Conservation (phyloP, 495 filamentous ascomycete species). For the Neurospora discreta region DNA sequence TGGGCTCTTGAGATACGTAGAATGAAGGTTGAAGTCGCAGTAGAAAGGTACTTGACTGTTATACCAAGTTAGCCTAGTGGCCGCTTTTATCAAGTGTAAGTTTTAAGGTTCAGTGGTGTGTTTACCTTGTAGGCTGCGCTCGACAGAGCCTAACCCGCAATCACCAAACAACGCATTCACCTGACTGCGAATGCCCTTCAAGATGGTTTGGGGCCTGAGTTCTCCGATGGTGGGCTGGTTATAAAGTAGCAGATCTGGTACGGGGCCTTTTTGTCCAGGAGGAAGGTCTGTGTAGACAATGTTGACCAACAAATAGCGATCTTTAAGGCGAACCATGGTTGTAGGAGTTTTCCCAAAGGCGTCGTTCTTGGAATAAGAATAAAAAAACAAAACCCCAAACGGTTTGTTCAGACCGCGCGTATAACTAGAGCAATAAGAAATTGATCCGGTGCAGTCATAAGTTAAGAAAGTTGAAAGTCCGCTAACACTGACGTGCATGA, state of each 20-base stretch:
- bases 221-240: slow-evolving; percentile 62
- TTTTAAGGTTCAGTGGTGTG: slow-evolving; percentile 4
- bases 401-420: not conserved
- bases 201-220: slow-evolving; percentile 50
- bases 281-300: slow-evolving; percentile 68
- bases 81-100: not conserved
- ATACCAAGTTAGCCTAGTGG: not conserved
- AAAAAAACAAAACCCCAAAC: not conserved
- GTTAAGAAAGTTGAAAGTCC: not conserved
- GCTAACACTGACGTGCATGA: not conserved
- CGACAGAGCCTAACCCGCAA: slow-evolving; percentile 63
- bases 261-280: slow-evolving; percentile 25
- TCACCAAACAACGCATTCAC: slow-evolving; percentile 77
- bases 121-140: slow-evolving; percentile 54
- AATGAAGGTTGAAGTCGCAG: slow-evolving; percentile 88
- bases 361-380: not conserved
- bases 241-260: slow-evolving; percentile 53
- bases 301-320: slow-evolving; percentile 85
- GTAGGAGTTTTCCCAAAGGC: not conserved
- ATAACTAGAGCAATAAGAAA: not conserved
- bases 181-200: slow-evolving; percentile 55
- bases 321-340: slow-evolving; percentile 90
- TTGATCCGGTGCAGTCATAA: not conserved
- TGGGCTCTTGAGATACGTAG: slow-evolving; percentile 66
- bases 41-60: slow-evolving; percentile 83